Evolutionary conservation across 768 basidiomycete genomes (phyloP).

Genomic region (Amanita phalloides): DNA sequence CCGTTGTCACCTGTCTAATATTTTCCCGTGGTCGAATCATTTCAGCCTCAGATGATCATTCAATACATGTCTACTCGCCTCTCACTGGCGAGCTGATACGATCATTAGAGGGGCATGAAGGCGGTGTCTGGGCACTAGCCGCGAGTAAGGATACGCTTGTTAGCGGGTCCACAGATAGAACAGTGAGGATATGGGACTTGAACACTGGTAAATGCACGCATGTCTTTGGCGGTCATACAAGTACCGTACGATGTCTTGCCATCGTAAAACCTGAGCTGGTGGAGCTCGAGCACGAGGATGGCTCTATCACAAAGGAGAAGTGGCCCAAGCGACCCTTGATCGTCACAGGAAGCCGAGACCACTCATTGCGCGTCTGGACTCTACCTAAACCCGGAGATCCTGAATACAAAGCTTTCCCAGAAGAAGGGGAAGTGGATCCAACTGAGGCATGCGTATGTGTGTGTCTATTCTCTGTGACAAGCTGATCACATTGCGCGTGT

Average conservation of each 20-base stretch:
- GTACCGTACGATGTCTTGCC: conserved; percentile 90
- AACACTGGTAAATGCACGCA: conserved; percentile 75
- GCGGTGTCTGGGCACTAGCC: conserved; percentile 95
- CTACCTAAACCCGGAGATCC: conserved; percentile 53
- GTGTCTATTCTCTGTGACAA: neutral
- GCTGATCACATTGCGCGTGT: neutral
- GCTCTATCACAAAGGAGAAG: conserved; percentile 56
- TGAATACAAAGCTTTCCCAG: conserved; percentile 60
- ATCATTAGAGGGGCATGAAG: conserved; percentile 82
- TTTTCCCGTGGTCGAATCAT: conserved; percentile 94
- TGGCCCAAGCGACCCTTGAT: conserved; percentile 59
- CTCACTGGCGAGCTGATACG: conserved; percentile 63
- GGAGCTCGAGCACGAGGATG: conserved; percentile 56
- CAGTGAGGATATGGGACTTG: conserved; percentile 88
- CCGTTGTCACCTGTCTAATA: conserved; percentile 92
- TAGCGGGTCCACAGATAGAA: conserved; percentile 89
- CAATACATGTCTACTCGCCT: conserved; percentile 93
- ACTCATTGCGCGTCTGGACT: conserved; percentile 51
- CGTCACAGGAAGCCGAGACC: conserved; percentile 67
- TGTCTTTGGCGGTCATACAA: conserved; percentile 92
- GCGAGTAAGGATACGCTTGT: conserved; percentile 82
- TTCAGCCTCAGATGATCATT: conserved; percentile 94
- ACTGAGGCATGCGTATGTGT: conserved; percentile 26
- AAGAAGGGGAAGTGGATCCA: conserved; percentile 51
- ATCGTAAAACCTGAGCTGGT: conserved; percentile 92